These are phyloP conservation scores for Solanum pinnatisectum DNA, from an alignment of 257 asterid genomes.

Conservation along the genomic window DNA sequence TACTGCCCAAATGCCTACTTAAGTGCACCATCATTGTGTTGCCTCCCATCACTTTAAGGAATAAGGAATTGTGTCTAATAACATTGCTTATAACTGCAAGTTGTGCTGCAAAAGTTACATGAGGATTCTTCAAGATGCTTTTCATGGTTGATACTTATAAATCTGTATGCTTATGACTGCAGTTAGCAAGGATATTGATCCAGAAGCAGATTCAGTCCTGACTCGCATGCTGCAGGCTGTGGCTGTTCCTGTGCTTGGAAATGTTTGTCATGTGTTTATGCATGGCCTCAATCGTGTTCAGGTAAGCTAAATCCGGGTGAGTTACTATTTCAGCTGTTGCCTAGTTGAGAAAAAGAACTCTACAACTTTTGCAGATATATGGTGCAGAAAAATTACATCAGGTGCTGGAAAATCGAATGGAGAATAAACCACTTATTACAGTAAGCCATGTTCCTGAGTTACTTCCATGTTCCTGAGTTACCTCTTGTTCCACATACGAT, in stretches of 20 bases:
- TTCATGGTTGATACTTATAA: not conserved
- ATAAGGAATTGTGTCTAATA: not conserved
- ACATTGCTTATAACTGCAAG: not conserved
- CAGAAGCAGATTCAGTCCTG: conserved; percentile 60
- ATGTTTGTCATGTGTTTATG: conserved; percentile 91
- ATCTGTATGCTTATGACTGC: not conserved
- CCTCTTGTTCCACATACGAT: not conserved
- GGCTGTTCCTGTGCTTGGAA: conserved; percentile 85
- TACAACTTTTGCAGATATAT: conserved; percentile 37
- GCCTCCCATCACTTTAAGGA: not conserved
- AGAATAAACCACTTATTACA: conserved; percentile 60
- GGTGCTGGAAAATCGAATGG: conserved; percentile 50
- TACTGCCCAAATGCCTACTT: not conserved
- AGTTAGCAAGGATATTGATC: conserved; percentile 65
- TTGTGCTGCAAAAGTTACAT: not conserved
- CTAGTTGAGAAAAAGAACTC: not conserved
- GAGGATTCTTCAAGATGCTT: not conserved
- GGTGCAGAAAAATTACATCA: conserved; percentile 76
- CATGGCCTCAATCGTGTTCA: conserved; percentile 84
- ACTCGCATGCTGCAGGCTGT: conserved; percentile 73
- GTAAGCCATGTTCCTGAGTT: conserved; percentile 25
- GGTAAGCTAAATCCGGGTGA: conserved; percentile 12
- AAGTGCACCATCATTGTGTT: not conserved
- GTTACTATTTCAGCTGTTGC: not conserved
- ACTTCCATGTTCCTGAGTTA: not conserved